Conservation (phyloP, 2,329 filamentous ascomycete genomes). For the Clonostachys rhizophaga region DNA sequence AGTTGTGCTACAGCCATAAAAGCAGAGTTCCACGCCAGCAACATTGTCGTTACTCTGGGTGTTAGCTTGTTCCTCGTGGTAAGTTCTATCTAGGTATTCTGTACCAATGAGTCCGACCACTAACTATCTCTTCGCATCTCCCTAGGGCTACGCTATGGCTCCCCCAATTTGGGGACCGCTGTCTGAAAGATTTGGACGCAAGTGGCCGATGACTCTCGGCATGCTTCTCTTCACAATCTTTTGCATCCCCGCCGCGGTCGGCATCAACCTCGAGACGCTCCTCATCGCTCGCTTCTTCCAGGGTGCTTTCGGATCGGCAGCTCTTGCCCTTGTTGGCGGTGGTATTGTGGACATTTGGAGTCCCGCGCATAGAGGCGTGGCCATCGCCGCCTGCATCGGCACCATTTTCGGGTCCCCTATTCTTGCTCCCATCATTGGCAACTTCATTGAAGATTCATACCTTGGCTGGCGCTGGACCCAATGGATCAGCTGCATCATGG, state of each 20-base stretch:
- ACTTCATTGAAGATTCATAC: constrained; percentile 44
- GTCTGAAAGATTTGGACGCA: constrained; percentile 61
- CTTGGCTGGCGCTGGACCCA: not conserved
- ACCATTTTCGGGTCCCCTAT: constrained; percentile 45
- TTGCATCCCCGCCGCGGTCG: constrained; percentile 60
- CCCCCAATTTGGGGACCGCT: constrained; percentile 53
- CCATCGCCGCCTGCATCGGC: constrained; percentile 40
- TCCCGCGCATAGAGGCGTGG: constrained; percentile 37
- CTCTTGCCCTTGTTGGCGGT: constrained; percentile 48
- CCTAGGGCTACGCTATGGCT: constrained; percentile 46
- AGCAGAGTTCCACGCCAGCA: too few species aligned
- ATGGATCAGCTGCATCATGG: constrained; percentile 4
- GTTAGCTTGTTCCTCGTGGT: too few species aligned
- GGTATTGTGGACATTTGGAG: constrained; percentile 51
- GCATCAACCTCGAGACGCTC: constrained; percentile 45
- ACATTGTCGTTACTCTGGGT: too few species aligned
- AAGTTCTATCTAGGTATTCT: too few species aligned
- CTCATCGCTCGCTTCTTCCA: constrained; percentile 56
- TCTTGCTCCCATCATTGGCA: constrained; percentile 44
- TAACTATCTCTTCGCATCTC: too few species aligned
- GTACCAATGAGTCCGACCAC: too few species aligned
- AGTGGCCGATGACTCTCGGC: constrained; percentile 47
- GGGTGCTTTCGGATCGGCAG: constrained; percentile 52
- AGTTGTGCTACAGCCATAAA: too few species aligned
- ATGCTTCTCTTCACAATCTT: constrained; percentile 59